Conservation (phyloP, 2,329 filamentous ascomycete genomes). For the Bipolaris victoriae region DNA sequence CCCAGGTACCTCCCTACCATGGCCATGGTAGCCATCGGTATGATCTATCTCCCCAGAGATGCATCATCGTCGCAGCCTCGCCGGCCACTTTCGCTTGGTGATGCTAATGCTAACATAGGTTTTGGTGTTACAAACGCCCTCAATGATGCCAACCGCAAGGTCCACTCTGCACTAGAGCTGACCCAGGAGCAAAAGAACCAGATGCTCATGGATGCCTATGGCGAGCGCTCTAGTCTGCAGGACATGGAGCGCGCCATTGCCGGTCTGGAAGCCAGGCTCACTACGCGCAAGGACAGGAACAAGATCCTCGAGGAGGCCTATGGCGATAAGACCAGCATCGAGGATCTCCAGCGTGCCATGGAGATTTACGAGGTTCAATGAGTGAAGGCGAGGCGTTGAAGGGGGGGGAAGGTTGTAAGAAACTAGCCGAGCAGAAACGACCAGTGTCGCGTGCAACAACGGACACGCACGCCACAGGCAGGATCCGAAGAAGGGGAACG, state of each 20-base stretch:
- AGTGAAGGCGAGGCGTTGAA: constrained; percentile 9
- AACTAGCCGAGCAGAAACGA: constrained; percentile 2
- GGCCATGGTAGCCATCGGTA: constrained; percentile 42
- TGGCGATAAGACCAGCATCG: constrained; percentile 52
- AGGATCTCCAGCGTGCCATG: constrained; percentile 54
- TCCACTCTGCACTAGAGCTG: constrained; percentile 28
- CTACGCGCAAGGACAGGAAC: constrained; percentile 44
- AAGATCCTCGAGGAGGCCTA: constrained; percentile 55
- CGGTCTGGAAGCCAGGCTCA: constrained; percentile 36
- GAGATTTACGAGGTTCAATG: constrained; percentile 53
- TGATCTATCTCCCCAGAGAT: constrained; percentile 35
- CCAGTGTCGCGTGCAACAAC: constrained; percentile 16
- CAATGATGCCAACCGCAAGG: constrained; percentile 39
- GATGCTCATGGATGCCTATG: constrained; percentile 39
- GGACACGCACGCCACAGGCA: constrained; percentile 4
- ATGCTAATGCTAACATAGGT: constrained; percentile 43
- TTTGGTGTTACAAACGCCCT: constrained; percentile 42
- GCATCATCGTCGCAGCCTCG: constrained; percentile 22
- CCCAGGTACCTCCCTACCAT: constrained; percentile 45
- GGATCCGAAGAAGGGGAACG: neutral
- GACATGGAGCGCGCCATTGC: constrained; percentile 43
- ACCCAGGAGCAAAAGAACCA: constrained; percentile 43
- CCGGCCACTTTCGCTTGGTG: constrained; percentile 37
- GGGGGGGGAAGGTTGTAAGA: neutral
- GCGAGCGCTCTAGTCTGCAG: constrained; percentile 41